These are phyloP conservation scores for Dunaliella sp. DNA, from an alignment of 139 green algal genomes.

Conservation along the genomic window DNA sequence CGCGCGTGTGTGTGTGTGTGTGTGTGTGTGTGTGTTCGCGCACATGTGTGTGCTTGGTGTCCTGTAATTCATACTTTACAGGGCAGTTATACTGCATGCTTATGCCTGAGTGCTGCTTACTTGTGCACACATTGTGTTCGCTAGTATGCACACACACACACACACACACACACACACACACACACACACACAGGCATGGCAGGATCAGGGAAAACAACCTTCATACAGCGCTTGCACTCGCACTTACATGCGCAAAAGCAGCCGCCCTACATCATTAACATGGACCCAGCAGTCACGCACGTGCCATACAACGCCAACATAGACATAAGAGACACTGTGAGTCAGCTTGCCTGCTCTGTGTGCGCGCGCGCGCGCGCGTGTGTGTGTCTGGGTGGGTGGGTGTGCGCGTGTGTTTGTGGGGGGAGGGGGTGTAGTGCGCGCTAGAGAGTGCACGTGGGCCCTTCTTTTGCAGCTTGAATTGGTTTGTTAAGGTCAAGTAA, in stretches of 20 bases:
- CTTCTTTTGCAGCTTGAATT: no score
- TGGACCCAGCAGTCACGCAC: slow-evolving; percentile 89
- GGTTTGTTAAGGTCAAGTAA: no score
- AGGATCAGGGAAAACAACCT: slow-evolving; percentile 93
- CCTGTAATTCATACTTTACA: neutral
- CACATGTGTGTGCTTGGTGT: no score
- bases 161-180: neutral
- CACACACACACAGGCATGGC: slow-evolving; percentile 84
- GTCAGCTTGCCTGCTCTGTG: no score
- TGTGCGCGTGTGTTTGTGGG: no score
- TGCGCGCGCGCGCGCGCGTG: no score
- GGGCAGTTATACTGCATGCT: neutral
- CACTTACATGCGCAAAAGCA: slow-evolving; percentile 62
- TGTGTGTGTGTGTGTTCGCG: no score
- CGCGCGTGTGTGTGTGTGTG: no score
- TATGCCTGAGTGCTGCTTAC: no score
- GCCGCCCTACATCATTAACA: slow-evolving; percentile 91
- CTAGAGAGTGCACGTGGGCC: no score
- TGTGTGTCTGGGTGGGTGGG: no score
- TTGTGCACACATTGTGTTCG: neutral
- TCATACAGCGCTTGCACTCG: slow-evolving; percentile 86
- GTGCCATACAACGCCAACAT: slow-evolving; percentile 93
- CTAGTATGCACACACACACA: neutral
- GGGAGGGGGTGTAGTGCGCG: no score
- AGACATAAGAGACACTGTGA: slow-evolving; percentile 98